Evolutionary conservation across 768 basidiomycete species (phyloP), one percentile per base, ranked within the genome.

Genomic region (Suillus luteus): DNA sequence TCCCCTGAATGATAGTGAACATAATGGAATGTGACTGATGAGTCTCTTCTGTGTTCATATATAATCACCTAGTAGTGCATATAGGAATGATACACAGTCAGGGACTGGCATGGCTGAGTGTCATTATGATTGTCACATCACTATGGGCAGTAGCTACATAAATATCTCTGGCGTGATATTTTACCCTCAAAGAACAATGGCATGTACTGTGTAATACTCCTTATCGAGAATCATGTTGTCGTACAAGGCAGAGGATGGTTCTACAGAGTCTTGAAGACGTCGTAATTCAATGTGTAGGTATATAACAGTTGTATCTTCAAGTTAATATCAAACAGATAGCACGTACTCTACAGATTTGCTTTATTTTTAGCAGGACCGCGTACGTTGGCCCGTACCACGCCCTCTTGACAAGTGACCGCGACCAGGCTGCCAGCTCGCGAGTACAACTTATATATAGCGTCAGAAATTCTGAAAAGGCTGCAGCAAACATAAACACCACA

Each of bases 361-460:
- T 68, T 67, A 54, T 61, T 62, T 62, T 73, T 73, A 33, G 63
- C 62, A 15, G 82, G 82, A 14, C 78, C 81, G 65, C 82, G 80
- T 66, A 81, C 76, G 67, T 83, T 78, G 37, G 86, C 86, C 48
- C 91, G 83, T 48, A 91, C 80, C 9, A 92, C 88, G 7, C 92
- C 92, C 78, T 93, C 92, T 72, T 94, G 92, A 31, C 89, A 85
- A 35, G 85, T 87, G 14, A 91, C 85, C n/a, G 91, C 92, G 31
- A 93, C 81, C 14, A 93, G 77, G 7, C 71, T 82, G 9, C 92
- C 91, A 31, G 75, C 72, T 33, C 81, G 85, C n/a, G 86, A 86
- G 72, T 89, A 93, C 70, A 93, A 76, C 90, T 93, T 44, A 11
- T 64, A 11, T 64, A 62, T 55, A 55, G 48, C 17, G 24, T 60